Evolutionary conservation across 164 flowering plant species (phyloP).

Genomic region (Chimonanthus praecox): DNA sequence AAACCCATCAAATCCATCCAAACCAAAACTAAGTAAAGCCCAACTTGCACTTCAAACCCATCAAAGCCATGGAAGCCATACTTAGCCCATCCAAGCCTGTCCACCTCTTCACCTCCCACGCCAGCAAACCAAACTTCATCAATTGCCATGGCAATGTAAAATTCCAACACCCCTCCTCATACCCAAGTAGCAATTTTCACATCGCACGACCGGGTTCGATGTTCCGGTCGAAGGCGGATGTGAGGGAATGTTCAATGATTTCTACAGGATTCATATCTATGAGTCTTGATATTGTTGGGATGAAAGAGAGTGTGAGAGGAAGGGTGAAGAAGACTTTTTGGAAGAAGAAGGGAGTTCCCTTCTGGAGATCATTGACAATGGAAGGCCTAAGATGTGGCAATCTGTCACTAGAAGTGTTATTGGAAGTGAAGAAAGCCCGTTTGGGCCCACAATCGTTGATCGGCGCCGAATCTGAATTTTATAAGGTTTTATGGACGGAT

Average conservation of each 20-base stretch:
- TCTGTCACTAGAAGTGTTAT: neutral
- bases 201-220: too few species aligned
- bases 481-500: neutral
- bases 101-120: neutral
- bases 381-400: neutral
- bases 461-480: neutral
- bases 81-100: neutral
- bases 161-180: neutral
- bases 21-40: neutral
- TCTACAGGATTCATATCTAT: neutral
- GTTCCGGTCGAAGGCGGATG: neutral
- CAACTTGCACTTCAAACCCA: neutral
- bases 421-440: neutral
- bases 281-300: neutral
- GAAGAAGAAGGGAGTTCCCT: neutral
- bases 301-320: neutral
- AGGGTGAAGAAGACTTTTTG: neutral
- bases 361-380: neutral
- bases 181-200: neutral
- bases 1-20: neutral
- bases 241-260: neutral
- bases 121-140: neutral
- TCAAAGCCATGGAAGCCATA: constrained; percentile 1
- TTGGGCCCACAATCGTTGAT: neutral
- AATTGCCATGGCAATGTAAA: neutral